These are phyloP conservation scores for Ophiostoma novo-ulmi DNA, from an alignment of 2,329 filamentous ascomycete genomes.

Conservation along the genomic window DNA sequence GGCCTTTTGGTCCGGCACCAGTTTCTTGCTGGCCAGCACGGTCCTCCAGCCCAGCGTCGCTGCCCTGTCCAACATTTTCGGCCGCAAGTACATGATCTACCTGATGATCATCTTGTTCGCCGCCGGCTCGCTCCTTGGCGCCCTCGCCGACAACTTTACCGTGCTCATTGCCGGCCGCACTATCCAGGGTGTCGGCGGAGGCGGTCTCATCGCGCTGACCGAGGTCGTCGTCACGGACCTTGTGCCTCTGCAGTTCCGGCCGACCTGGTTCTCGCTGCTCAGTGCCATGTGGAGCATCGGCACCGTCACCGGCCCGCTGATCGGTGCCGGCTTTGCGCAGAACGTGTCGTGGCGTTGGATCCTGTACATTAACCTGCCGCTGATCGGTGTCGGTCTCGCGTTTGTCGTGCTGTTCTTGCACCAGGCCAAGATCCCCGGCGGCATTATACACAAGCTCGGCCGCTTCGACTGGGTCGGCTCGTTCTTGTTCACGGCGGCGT, in stretches of 20 bases:
- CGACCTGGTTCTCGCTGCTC: slow-evolving; percentile 29
- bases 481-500: slow-evolving; percentile 38
- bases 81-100: slow-evolving; percentile 29
- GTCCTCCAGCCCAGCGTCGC: slow-evolving; percentile 49
- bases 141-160: slow-evolving; percentile 31
- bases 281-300: slow-evolving; percentile 28
- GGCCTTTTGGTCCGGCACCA: slow-evolving; percentile 67
- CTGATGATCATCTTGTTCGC: slow-evolving; percentile 24
- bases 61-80: slow-evolving; percentile 27
- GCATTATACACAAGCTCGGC: slow-evolving; percentile 32
- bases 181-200: slow-evolving; percentile 37
- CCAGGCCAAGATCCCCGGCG: slow-evolving; percentile 37
- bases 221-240: slow-evolving; percentile 37
- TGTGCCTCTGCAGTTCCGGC: slow-evolving; percentile 30
- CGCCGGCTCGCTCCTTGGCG: slow-evolving; percentile 33
- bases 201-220: slow-evolving; percentile 35
- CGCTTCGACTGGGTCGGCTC: slow-evolving; percentile 45
- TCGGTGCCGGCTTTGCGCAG: slow-evolving; percentile 30
- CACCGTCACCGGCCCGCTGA: slow-evolving; percentile 28
- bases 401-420: slow-evolving; percentile 32
- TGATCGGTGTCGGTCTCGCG: slow-evolving; percentile 32
- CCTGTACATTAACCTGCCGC: slow-evolving; percentile 44
- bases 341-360: slow-evolving; percentile 34
- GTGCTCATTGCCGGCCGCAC: slow-evolving; percentile 36
- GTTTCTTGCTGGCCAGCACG: slow-evolving; percentile 62